Evolutionary conservation across 805 yeast species (phyloP).

Genomic region (Dipodascus geniculatus): DNA sequence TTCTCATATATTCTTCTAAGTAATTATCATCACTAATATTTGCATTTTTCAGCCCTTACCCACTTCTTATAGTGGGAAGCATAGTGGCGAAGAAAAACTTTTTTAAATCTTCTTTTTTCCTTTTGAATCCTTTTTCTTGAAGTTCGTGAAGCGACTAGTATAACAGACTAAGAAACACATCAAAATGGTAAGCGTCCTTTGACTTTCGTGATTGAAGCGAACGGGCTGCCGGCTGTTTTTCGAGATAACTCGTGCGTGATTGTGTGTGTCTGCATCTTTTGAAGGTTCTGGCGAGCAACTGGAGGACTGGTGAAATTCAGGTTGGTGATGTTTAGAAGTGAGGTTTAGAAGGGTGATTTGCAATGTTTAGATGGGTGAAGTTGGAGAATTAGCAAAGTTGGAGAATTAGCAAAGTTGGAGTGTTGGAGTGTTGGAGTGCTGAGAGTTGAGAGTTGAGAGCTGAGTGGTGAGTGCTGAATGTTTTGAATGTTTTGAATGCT

Average conservation of each 20-base stretch:
- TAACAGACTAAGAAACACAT: constrained; percentile 1
- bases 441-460: no score
- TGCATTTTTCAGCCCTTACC: neutral
- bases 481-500: no score
- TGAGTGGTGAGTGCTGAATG: no score
- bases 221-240: neutral
- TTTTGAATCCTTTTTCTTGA: neutral
- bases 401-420: no score
- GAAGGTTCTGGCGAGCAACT: no score
- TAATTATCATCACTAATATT: neutral
- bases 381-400: no score
- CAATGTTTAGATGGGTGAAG: no score
- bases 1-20: no score
- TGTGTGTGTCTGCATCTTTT: neutral
- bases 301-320: no score
- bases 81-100: neutral
- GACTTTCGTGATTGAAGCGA: constrained; percentile 1
- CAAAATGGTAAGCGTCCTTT: neutral
- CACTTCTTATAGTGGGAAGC: neutral
- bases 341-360: no score
- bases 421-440: no score
- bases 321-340: no score
- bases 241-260: constrained; percentile 1
- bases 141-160: neutral
- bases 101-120: neutral